Evolutionary conservation across 768 basidiomycete species (phyloP).

Genomic region (Suillus lakei): DNA sequence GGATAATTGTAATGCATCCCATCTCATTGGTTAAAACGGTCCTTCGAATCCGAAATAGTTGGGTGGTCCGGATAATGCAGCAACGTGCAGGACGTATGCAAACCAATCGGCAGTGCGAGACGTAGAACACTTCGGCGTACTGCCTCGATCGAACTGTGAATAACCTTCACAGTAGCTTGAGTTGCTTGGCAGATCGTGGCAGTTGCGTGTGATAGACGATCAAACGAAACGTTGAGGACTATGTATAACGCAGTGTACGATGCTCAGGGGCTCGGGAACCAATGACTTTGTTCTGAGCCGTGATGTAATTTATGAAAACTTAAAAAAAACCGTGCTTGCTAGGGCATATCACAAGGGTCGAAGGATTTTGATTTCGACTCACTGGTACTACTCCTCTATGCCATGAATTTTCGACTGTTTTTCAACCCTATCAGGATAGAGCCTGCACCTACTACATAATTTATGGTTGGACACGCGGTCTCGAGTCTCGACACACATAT

Average conservation of each 20-base stretch:
- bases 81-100: not conserved
- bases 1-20: not conserved
- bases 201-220: not conserved
- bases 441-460: not conserved
- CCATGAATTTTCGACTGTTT: not conserved
- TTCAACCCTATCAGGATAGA: not conserved
- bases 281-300: not conserved
- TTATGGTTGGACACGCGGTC: not conserved
- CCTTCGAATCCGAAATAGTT: not conserved
- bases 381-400: not conserved
- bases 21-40: not conserved
- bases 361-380: not conserved
- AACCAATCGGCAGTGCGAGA: not conserved
- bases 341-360: not conserved
- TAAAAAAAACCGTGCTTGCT: not conserved
- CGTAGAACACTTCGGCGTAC: not conserved
- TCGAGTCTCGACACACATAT: not conserved
- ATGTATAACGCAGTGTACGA: slow-evolving; percentile 1
- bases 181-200: not conserved
- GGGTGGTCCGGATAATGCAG: not conserved
- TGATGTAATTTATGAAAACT: not conserved
- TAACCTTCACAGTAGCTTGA: not conserved
- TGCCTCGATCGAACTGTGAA: not conserved
- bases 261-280: not conserved
- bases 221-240: not conserved